These are phyloP conservation scores for Opeltia flavorubescens DNA, from an alignment of 495 filamentous ascomycete genomes.

Conservation along the genomic window DNA sequence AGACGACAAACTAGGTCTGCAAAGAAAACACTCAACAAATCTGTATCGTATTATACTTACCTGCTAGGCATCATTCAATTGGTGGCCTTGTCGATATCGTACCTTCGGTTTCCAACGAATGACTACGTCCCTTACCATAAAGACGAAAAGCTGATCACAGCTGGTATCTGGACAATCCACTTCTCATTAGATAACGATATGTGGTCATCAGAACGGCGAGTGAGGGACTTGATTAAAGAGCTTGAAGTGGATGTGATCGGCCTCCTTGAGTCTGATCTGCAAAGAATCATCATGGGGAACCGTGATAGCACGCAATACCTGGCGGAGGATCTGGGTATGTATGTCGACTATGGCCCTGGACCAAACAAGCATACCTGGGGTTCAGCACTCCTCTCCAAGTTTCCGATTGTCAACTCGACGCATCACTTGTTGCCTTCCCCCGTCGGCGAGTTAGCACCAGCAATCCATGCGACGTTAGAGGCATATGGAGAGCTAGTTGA, in stretches of 20 bases:
- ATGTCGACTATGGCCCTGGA: constrained; percentile 91
- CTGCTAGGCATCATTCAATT: constrained; percentile 60
- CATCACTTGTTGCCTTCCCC: constrained; percentile 91
- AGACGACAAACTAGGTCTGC: constrained; percentile 6
- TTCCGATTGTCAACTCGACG: constrained; percentile 93
- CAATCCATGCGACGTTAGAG: constrained; percentile 90
- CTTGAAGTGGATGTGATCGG: constrained; percentile 91
- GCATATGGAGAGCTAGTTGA: constrained; percentile 83
- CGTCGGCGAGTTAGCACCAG: constrained; percentile 87
- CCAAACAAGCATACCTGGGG: constrained; percentile 99
- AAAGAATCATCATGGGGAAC: constrained; percentile 99
- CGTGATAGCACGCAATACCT: constrained; percentile 92
- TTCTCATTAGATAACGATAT: constrained; percentile 98
- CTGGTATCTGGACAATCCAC: constrained; percentile 98
- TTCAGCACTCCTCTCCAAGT: constrained; percentile 81
- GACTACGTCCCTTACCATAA: constrained; percentile 83
- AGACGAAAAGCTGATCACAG: constrained; percentile 72
- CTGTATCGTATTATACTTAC: constrained; percentile 59
- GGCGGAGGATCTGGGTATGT: constrained; percentile 95
- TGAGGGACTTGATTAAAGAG: constrained; percentile 84
- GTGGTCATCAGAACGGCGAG: constrained; percentile 92
- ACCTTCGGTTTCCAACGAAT: constrained; percentile 87
- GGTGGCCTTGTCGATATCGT: constrained; percentile 65
- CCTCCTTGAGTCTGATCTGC: constrained; percentile 82
- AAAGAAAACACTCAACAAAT: constrained; percentile 37